These are phyloP conservation scores for Lasiodiplodia hormozganensis DNA, from an alignment of 2,329 filamentous ascomycete species.

Conservation along the genomic window DNA sequence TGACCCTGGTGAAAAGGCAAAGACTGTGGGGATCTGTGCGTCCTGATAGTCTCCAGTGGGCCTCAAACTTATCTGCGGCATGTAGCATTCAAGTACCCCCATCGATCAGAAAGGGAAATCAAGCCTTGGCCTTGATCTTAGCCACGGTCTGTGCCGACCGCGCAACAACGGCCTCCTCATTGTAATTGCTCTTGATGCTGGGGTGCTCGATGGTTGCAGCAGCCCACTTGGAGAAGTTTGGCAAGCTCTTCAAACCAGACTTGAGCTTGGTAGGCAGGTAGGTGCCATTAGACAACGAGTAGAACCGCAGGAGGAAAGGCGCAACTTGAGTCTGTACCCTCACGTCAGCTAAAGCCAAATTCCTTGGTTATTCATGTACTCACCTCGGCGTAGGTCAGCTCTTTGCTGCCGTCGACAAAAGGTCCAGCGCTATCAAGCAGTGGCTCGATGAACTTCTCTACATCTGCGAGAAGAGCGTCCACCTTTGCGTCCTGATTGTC, in stretches of 20 bases:
- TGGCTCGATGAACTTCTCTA: conserved; percentile 77
- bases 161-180: conserved; percentile 39
- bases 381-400: conserved; percentile 77
- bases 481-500: conserved; percentile 55
- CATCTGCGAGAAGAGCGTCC: conserved; percentile 60
- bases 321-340: conserved; percentile 63
- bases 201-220: conserved; percentile 65
- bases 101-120: neutral
- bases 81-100: neutral
- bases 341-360: neutral
- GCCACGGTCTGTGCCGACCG: conserved; percentile 37
- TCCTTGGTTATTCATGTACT: conserved; percentile 29
- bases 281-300: conserved; percentile 60
- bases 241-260: conserved; percentile 61
- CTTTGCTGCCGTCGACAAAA: conserved; percentile 55
- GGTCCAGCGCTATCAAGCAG: conserved; percentile 58
- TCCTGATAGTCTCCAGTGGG: neutral
- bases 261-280: conserved; percentile 60
- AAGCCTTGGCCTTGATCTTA: conserved; percentile 37
- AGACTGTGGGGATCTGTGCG: neutral
- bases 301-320: conserved; percentile 70
- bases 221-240: conserved; percentile 73
- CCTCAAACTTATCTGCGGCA: neutral
- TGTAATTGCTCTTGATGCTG: conserved; percentile 63
- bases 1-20: neutral